Percentiles rank a stretch among this genome's conserved stretches.
Evolutionary conservation across 306 rosid genomes (phyloP).

Genomic region (Prosopis cineraria): DNA sequence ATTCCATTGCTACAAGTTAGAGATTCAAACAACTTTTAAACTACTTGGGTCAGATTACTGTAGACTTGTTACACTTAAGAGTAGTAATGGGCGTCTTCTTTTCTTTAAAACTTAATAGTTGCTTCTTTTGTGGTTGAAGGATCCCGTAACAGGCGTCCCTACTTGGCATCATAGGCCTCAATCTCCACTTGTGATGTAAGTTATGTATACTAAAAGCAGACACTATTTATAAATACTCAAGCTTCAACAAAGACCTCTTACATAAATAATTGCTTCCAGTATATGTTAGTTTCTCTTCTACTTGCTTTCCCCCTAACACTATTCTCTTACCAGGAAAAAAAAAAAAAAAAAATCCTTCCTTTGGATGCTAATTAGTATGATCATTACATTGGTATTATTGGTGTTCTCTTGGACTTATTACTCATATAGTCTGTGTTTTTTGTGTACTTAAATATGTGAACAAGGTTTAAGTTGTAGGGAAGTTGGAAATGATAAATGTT

Average conservation of each 20-base stretch:
- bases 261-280: background rate
- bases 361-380: background rate
- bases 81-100: constrained; percentile 1
- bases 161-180: constrained; percentile 68
- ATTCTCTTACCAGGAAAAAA: background rate
- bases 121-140: constrained; percentile 51
- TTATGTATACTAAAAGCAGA: background rate
- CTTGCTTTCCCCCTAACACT: background rate
- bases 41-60: constrained; percentile 22
- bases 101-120: constrained; percentile 20
- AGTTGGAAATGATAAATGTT: constrained; percentile 24
- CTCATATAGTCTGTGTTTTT: constrained; percentile 13
- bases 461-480: constrained; percentile 1
- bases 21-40: background rate
- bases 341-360: background rate
- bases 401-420: constrained; percentile 25
- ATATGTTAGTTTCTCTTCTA: background rate
- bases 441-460: background rate
- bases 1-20: constrained; percentile 19
- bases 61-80: constrained; percentile 8
- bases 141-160: constrained; percentile 79
- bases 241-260: constrained; percentile 14
- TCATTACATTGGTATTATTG: constrained; percentile 16
- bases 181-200: constrained; percentile 77
- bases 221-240: background rate